phyloP scores from a whole-genome alignment of 2,329 filamentous ascomycete species.

The Ophiostoma piceae region DNA sequence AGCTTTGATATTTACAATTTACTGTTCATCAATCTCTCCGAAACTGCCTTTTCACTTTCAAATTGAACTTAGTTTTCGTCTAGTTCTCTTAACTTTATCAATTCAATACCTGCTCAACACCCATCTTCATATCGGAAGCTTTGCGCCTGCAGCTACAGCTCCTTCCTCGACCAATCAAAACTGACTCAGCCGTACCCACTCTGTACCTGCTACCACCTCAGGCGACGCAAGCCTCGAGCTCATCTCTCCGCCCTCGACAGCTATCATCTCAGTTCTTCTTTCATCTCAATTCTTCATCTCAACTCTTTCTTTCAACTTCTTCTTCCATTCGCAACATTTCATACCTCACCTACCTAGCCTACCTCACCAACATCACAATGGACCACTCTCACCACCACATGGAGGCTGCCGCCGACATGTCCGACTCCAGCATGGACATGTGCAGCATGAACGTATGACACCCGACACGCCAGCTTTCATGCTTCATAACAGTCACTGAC shows the following conservation, averaged over 20 bases:
- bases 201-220: not conserved
- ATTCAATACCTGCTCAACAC: not conserved
- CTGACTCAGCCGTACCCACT: conserved; percentile 23
- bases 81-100: not conserved
- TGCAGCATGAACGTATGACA: conserved; percentile 84
- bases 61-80: too few relatives aligned
- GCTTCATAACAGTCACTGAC: not conserved
- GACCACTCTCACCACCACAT: conserved; percentile 39
- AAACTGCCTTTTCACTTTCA: not conserved
- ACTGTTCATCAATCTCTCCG: not conserved
- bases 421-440: conserved; percentile 54
- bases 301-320: too few relatives aligned
- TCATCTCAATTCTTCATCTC: not conserved
- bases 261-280: not conserved
- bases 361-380: conserved; percentile 32
- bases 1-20: too few relatives aligned
- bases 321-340: not conserved
- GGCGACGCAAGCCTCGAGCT: not conserved
- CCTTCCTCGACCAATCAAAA: conserved; percentile 24
- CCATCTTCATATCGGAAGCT: not conserved
- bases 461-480: not conserved
- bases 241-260: conserved; percentile 2
- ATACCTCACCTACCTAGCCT: not conserved
- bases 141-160: not conserved
- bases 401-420: conserved; percentile 47